These are phyloP conservation scores for Candida maesae DNA, from an alignment of 805 yeast genomes.

Conservation along the genomic window DNA sequence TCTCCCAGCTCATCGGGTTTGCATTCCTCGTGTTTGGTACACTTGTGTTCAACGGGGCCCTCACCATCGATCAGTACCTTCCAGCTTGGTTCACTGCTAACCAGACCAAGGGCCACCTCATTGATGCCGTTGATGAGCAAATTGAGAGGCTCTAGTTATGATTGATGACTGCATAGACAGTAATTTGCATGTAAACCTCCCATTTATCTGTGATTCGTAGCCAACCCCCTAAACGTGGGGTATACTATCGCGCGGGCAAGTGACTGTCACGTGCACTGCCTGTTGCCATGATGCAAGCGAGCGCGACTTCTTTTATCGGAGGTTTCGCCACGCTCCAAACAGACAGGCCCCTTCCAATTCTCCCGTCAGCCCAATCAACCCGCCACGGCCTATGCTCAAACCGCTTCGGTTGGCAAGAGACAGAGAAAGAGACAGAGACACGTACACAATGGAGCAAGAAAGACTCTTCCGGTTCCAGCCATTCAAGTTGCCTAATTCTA, in stretches of 20 bases:
- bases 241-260: too few species aligned
- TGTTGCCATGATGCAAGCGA: background rate
- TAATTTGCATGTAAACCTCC: too few species aligned
- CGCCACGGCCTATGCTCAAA: slow-evolving; percentile 9
- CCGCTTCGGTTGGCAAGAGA: slow-evolving; percentile 5
- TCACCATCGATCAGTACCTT: slow-evolving; percentile 47
- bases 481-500: slow-evolving; percentile 66
- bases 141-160: slow-evolving; percentile 39
- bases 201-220: too few species aligned
- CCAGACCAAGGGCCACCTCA: slow-evolving; percentile 23
- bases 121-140: slow-evolving; percentile 39
- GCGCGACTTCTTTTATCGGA: slow-evolving; percentile 4
- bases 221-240: too few species aligned
- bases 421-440: slow-evolving; percentile 1
- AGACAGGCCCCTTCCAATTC: too few species aligned
- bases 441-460: slow-evolving; percentile 33
- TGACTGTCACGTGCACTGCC: too few species aligned
- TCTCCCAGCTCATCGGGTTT: slow-evolving; percentile 65
- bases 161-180: too few species aligned
- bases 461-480: slow-evolving; percentile 63
- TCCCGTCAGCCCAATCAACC: too few species aligned
- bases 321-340: background rate
- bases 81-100: slow-evolving; percentile 43
- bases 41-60: slow-evolving; percentile 65
- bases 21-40: slow-evolving; percentile 65